phyloP scores from a whole-genome alignment of 2,329 filamentous ascomycete species.

The Pestalotiopsis sp. region DNA sequence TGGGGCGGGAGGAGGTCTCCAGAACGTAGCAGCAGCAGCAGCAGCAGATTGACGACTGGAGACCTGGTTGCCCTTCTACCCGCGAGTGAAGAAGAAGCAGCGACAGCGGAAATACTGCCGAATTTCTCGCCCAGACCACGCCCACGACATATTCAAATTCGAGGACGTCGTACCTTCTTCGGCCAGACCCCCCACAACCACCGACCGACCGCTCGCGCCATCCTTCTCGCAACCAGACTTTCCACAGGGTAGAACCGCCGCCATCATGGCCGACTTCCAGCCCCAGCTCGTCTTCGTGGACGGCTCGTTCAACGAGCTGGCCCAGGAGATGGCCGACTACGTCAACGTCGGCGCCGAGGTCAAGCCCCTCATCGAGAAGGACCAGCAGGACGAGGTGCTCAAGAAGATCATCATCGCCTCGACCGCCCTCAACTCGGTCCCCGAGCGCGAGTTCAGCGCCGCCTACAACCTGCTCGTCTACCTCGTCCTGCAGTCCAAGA shows the following conservation, averaged over 20 bases:
- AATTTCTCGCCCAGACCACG: neutral
- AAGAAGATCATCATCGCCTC: constrained; percentile 87
- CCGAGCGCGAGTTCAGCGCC: constrained; percentile 95
- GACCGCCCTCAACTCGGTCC: constrained; percentile 74
- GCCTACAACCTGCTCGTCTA: constrained; percentile 97
- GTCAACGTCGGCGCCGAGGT: constrained; percentile 81
- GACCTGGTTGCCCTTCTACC: neutral
- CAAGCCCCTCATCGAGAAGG: constrained; percentile 69
- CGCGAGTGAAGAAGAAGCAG: constrained; percentile 2
- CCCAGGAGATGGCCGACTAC: constrained; percentile 92
- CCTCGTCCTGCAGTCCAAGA: constrained; percentile 83
- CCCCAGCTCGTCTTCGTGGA: constrained; percentile 76
- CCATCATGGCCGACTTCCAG: constrained; percentile 35
- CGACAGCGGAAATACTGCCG: neutral
- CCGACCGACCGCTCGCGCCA: neutral
- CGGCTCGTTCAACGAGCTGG: constrained; percentile 89
- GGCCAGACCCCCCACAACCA: neutral
- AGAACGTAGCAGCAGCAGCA: neutral
- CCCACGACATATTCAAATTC: neutral
- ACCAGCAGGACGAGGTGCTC: constrained; percentile 82
- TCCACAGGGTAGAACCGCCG: neutral
- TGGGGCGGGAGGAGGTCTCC: neutral
- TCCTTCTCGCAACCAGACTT: neutral
- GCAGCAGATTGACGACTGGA: neutral
- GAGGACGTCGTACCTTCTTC: neutral